Base-by-base conservation (phyloP, 148 eudicot genomes). In the Vaccinium vitisidaea region DNA sequence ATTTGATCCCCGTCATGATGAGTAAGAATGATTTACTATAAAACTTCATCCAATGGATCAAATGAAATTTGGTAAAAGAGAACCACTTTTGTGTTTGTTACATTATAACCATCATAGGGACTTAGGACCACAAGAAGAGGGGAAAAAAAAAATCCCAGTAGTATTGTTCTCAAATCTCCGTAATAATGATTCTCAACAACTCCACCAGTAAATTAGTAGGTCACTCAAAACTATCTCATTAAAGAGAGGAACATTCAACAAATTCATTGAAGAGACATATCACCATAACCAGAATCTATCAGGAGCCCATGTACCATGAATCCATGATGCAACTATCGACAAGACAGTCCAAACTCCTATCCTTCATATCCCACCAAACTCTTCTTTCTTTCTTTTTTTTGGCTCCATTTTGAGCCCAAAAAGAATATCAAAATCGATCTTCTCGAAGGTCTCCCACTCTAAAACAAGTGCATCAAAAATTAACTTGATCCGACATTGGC, bases 151-250 rank as follows among this genome's bases (percentile, higher is more conserved):
- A 63, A 2, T 2, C 58, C 13, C 18, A 55, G 0, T 3, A 55
- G 32, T 11, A 23, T 1, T 25, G 3, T 67, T 67, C 73, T 25
- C 71, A 6, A 10, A 59, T 39, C 71, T 55, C 52, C 70, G 21
- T n/a, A 59, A 54, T 8, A 15, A 55, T 8, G 65, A 54, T 79
- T 54, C 81, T 79, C 81, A 79, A 79, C 48, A 15, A 32, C n/a
- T 23, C 46, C 46, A 30, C 46, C 46, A 16, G 30, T 39, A 58
- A 32, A 80, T 19, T 56, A 48, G 25, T 18, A 46, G 16, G 23
- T 36, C 27, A 19, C n/a, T 79, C 58, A 54, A 27, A 79, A 16
- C 39, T 27, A 16, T 56, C 19, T 21, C n/a, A 18, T 4, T 58
- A 5, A 39, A 52, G 9, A 4, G 25, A 59, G 27, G 71, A 36